These are phyloP conservation scores for Phaffia australis DNA, from an alignment of 768 basidiomycete genomes.

Conservation along the genomic window DNA sequence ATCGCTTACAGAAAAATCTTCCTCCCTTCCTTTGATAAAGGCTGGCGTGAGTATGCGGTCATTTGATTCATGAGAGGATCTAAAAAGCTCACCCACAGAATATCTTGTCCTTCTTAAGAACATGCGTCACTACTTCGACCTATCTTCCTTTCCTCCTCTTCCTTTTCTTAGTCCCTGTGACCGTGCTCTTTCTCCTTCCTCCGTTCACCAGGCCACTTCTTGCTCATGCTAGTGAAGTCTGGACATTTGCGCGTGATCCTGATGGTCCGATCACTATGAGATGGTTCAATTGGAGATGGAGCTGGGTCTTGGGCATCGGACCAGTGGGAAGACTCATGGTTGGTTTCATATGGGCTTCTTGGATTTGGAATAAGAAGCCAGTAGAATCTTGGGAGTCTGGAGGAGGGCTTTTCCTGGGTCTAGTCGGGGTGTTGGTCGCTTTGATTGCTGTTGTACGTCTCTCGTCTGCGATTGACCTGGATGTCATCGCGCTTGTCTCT, in stretches of 20 bases:
- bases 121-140: conserved; percentile 35
- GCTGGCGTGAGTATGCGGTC: not conserved
- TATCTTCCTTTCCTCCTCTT: conserved; percentile 34
- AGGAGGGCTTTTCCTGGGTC: not conserved
- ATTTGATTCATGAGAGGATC: not conserved
- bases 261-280: not conserved
- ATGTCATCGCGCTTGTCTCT: not conserved
- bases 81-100: not conserved
- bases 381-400: conserved; percentile 4
- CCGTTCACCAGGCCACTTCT: conserved; percentile 11
- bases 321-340: conserved; percentile 8
- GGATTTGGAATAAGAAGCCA: not conserved
- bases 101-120: conserved; percentile 29
- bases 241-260: not conserved
- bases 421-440: not conserved
- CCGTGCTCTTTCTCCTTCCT: conserved; percentile 26
- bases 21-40: not conserved
- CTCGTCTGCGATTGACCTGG: not conserved
- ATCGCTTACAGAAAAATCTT: too few relatives aligned
- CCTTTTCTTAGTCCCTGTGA: conserved; percentile 32
- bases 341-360: conserved; percentile 3
- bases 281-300: conserved; percentile 10
- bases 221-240: not conserved
- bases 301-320: conserved; percentile 8
- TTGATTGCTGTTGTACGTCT: conserved; percentile 11